phyloP scores from a whole-genome alignment of 2,329 filamentous ascomycete species.

The Anisogramma anomala region DNA sequence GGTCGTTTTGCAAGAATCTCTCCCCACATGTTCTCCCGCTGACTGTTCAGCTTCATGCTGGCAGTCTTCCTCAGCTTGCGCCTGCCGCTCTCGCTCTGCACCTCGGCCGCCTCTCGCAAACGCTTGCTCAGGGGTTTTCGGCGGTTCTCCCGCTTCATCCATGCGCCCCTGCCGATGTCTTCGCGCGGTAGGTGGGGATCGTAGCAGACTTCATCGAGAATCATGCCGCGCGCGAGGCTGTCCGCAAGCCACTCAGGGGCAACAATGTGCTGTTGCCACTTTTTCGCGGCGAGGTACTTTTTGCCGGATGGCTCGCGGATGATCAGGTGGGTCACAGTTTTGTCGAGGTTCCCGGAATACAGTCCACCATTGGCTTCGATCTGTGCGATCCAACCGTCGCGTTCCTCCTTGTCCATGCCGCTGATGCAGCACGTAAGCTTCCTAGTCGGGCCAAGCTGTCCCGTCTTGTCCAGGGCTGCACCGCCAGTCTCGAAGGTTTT shows the following conservation, averaged over 20 bases:
- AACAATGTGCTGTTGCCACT: slow-evolving; percentile 72
- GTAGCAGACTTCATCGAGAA: slow-evolving; percentile 76
- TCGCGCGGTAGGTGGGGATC: slow-evolving; percentile 59
- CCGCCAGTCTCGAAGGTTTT: slow-evolving; percentile 49
- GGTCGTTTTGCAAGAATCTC: slow-evolving; percentile 58
- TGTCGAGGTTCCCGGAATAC: slow-evolving; percentile 81
- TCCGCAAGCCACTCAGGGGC: slow-evolving; percentile 77
- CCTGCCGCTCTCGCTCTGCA: slow-evolving; percentile 43
- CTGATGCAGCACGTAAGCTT: slow-evolving; percentile 43
- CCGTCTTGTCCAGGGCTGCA: slow-evolving; percentile 24
- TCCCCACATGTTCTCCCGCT: slow-evolving; percentile 79
- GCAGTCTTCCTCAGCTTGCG: slow-evolving; percentile 81
- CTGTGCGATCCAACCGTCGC: slow-evolving; percentile 57
- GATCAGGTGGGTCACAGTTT: slow-evolving; percentile 76
- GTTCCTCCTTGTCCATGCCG: slow-evolving; percentile 50
- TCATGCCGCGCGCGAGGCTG: slow-evolving; percentile 76
- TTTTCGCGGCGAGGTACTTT: slow-evolving; percentile 79
- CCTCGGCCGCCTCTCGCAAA: slow-evolving; percentile 35
- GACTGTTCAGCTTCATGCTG: slow-evolving; percentile 69
- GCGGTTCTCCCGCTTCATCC: slow-evolving; percentile 44
- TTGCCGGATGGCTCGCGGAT: slow-evolving; percentile 68
- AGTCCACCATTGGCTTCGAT: slow-evolving; percentile 62
- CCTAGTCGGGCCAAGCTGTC: slow-evolving; percentile 24
- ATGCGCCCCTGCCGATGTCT: slow-evolving; percentile 67
- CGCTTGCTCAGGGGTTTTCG: slow-evolving; percentile 47